Evolutionary conservation across 257 asterid genomes (phyloP), one percentile per base, ranked within the genome.

Genomic region (Solanum pimpinellifolium): DNA sequence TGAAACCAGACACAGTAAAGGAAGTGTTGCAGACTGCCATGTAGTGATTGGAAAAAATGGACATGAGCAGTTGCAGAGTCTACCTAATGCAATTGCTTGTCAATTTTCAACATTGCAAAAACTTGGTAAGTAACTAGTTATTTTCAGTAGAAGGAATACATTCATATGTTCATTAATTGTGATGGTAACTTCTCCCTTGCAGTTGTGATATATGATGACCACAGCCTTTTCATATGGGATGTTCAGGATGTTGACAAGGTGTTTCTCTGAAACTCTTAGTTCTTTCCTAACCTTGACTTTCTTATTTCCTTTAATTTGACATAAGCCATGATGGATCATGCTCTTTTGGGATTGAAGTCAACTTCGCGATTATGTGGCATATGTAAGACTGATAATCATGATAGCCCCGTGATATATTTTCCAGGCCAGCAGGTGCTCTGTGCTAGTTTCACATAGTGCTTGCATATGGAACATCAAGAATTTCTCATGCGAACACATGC

Each of bases 11-110:
- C 42, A 88, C 87, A 87, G 42, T 59, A 88, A 90, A 82, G 86
- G 90, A 88, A 87, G 83, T 89, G 86, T 76, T 84, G 87, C 82
- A 86, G 90, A 90, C 87, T 73, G 87, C 83, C 86, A 85, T 83
- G 74, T 80, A 76, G 85, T 60, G 68, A 70, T 33, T 85, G 62
- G 69, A 41, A 89, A 90, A 87, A 83, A 80, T 84, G 90, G 88
- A 72, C 41, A 59, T 74, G 93, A 87, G 60, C 76, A 47, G 85
- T 42, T 56, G 86, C 88, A 91, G 39, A 56, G 87, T 69, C 74
- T 90, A 81, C 98, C 98, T 52, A 93, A 94, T 90, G 95, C 98
- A 89, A 88, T 92, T 90, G 96, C 98, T 84, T 94, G 98, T 87
- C 95, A 89, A 85, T 94, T 94, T 91, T 93, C 95, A 90, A 89